Conservation (phyloP, 2,329 filamentous ascomycete genomes). For the Colletotrichum incanum region DNA sequence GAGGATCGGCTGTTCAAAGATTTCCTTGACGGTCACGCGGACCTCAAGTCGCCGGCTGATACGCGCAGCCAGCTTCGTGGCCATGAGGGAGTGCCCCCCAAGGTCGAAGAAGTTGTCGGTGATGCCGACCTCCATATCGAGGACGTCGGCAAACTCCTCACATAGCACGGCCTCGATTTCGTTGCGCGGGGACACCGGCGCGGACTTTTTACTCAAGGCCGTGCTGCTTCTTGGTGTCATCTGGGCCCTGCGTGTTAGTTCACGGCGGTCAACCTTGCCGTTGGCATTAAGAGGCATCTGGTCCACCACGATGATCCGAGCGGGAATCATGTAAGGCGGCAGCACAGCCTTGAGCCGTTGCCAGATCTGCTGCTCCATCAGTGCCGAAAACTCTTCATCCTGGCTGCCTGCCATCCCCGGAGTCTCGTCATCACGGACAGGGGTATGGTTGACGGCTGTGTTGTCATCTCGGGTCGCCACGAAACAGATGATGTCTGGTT, state of each 20-base stretch:
- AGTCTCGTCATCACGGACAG: neutral
- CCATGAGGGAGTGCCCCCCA: conserved; percentile 39
- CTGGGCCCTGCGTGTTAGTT: conserved; percentile 20
- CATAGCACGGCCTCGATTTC: conserved; percentile 29
- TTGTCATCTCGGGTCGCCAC: neutral
- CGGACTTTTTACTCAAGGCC: conserved; percentile 13
- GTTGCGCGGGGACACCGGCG: conserved; percentile 6
- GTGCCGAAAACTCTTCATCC: neutral
- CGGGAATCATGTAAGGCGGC: conserved; percentile 44
- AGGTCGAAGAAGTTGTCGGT: conserved; percentile 40
- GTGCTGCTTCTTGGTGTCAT: neutral
- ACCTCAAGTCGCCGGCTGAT: conserved; percentile 28
- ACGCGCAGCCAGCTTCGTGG: conserved; percentile 32
- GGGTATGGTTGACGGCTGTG: neutral
- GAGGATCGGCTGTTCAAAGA: conserved; percentile 32
- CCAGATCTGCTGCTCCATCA: conserved; percentile 11
- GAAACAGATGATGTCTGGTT: conserved; percentile 4
- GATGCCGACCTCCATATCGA: conserved; percentile 17
- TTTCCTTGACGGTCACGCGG: conserved; percentile 28
- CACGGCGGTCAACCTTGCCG: conserved; percentile 44
- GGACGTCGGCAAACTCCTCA: conserved; percentile 31
- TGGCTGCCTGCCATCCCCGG: neutral
- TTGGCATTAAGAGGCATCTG: conserved; percentile 43
- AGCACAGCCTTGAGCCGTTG: conserved; percentile 33
- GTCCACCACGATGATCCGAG: conserved; percentile 29